Percentiles rank a stretch among this genome's conserved stretches.
phyloP scores from a whole-genome alignment of 495 filamentous ascomycete species.

The Friedmanniomyces simplex region DNA sequence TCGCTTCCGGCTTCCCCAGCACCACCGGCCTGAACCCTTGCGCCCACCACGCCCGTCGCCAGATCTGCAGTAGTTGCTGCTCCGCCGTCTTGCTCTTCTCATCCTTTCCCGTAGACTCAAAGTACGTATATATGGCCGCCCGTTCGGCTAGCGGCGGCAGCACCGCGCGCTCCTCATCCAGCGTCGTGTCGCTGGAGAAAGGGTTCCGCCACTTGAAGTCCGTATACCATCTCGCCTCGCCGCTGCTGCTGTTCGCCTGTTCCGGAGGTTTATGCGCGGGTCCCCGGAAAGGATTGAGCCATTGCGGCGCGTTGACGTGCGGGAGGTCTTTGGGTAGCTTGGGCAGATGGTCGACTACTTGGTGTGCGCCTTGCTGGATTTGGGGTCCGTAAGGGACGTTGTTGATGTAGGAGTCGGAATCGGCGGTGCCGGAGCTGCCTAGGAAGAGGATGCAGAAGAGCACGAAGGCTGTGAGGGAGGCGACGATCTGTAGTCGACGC shows the following conservation, averaged over 20 bases:
- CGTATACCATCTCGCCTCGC: conserved; percentile 72
- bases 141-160: conserved; percentile 67
- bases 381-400: conserved; percentile 15
- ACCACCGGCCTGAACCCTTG: conserved; percentile 82
- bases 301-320: conserved; percentile 6
- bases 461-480: conserved; percentile 16
- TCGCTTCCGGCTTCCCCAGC: conserved; percentile 68
- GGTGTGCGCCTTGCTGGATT: conserved; percentile 10
- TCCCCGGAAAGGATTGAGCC: conserved; percentile 45
- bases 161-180: conserved; percentile 77
- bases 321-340: conserved; percentile 7
- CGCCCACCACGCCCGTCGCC: conserved; percentile 91
- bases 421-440: conserved; percentile 6
- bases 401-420: conserved; percentile 2
- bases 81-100: conserved; percentile 56
- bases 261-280: conserved; percentile 63
- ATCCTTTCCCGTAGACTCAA: conserved; percentile 55
- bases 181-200: conserved; percentile 75
- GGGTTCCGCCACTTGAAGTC: conserved; percentile 84
- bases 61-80: conserved; percentile 67
- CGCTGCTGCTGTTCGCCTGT: conserved; percentile 67
- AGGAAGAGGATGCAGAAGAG: conserved; percentile 18
- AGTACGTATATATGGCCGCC: conserved; percentile 85
- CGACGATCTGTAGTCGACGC: conserved; percentile 19
- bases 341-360: conserved; percentile 14